These are phyloP conservation scores for Penicillium rolfsii DNA, from an alignment of 2,329 filamentous ascomycete species.

Conservation along the genomic window DNA sequence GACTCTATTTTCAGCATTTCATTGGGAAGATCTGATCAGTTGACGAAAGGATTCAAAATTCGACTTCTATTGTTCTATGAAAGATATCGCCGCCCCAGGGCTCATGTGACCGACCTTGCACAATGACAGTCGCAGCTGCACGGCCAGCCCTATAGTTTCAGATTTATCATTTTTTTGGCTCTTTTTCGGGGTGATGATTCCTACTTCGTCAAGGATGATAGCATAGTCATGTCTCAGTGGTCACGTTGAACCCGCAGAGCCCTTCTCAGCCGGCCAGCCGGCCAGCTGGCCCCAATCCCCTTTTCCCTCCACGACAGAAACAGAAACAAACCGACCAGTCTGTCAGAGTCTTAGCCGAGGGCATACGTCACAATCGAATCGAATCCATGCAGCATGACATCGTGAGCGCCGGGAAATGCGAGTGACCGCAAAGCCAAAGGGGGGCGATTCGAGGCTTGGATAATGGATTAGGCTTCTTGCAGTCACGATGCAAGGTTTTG, in stretches of 20 bases:
- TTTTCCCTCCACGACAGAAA: not conserved
- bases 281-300: not conserved
- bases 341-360: not conserved
- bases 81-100: not conserved
- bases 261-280: not conserved
- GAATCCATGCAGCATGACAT: slow-evolving; percentile 17
- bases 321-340: not conserved
- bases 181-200: not conserved
- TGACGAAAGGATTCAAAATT: not conserved
- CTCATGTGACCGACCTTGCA: not conserved
- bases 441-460: not conserved
- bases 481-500: not conserved
- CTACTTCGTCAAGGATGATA: slow-evolving; percentile 31
- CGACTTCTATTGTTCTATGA: not conserved
- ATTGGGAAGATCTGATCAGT: not conserved
- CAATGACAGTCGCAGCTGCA: not conserved
- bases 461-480: slow-evolving; percentile 2
- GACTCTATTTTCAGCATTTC: not conserved
- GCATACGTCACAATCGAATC: not conserved
- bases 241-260: not conserved
- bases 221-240: slow-evolving; percentile 24
- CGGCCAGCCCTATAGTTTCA: not conserved
- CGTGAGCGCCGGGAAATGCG: not conserved
- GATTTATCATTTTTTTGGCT: not conserved
- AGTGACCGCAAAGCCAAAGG: not conserved